A percentile compares a stretch with the other conserved stretches of the same genome.
Evolutionary conservation across 2,329 filamentous ascomycete species (phyloP).

Genomic region (Hymenoscyphus albidus): DNA sequence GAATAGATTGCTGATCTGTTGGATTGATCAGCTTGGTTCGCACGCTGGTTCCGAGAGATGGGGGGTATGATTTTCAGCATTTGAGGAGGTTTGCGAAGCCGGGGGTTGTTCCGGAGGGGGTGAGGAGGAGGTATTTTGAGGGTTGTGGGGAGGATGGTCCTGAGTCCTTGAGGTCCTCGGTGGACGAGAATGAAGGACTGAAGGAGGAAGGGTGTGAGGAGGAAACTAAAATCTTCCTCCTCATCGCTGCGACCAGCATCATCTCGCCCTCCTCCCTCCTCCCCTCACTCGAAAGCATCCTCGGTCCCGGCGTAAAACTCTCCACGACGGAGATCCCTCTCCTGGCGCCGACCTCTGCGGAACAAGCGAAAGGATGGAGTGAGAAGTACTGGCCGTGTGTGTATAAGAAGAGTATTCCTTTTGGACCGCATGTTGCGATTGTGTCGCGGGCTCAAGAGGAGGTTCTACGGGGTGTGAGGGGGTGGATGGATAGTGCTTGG

Average conservation of each 20-base stretch:
- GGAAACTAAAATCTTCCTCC: conserved; percentile 42
- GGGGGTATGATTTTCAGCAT: conserved; percentile 64
- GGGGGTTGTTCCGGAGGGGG: conserved; percentile 60
- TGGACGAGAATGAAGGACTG: background rate
- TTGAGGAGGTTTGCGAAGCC: conserved; percentile 73
- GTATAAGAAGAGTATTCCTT: conserved; percentile 83
- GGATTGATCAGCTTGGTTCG: conserved; percentile 53
- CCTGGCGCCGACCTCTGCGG: conserved; percentile 68
- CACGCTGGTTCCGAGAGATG: conserved; percentile 54
- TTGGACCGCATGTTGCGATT: conserved; percentile 76
- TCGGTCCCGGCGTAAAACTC: conserved; percentile 31
- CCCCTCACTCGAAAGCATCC: conserved; percentile 28
- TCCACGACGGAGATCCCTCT: conserved; percentile 61
- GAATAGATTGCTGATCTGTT: conserved; percentile 33
- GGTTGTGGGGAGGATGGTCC: background rate
- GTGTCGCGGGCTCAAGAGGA: conserved; percentile 67
- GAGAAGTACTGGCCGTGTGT: conserved; percentile 78
- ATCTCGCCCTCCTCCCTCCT: conserved; percentile 53
- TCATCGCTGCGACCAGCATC: conserved; percentile 47
- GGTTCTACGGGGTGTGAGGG: conserved; percentile 57
- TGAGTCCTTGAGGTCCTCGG: background rate
- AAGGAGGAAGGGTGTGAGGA: conserved; percentile 24
- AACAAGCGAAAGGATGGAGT: conserved; percentile 72
- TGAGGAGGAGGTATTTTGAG: conserved; percentile 35
- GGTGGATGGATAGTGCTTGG: conserved; percentile 66